Percentiles rank a stretch among this genome's conserved stretches.
Evolutionary conservation across 177 flowering plant genomes (phyloP).

Genomic region (Vitis hybrid): DNA sequence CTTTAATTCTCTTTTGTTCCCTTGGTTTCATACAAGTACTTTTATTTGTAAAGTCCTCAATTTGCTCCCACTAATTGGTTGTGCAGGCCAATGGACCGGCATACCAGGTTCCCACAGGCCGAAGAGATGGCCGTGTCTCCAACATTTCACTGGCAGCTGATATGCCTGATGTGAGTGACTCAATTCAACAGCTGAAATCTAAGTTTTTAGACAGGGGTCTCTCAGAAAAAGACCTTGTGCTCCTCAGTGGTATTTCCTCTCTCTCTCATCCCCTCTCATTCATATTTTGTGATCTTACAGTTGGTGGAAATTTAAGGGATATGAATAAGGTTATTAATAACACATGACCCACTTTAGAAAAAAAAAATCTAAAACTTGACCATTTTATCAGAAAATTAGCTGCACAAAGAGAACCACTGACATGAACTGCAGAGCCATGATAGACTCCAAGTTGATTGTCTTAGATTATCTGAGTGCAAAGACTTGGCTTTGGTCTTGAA

Average conservation of each 20-base stretch:
- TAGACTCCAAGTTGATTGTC: too few relatives aligned
- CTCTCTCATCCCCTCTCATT: conserved; percentile 14
- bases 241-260: conserved; percentile 57
- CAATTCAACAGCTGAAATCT: conserved; percentile 50
- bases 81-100: conserved; percentile 61
- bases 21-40: background rate
- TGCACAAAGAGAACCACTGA: too few relatives aligned
- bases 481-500: too few relatives aligned
- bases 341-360: background rate
- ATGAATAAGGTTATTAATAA: background rate
- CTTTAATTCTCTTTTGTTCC: too few relatives aligned
- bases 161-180: conserved; percentile 74
- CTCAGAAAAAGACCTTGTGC: conserved; percentile 64
- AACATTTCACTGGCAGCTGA: conserved; percentile 41
- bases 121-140: conserved; percentile 77
- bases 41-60: background rate
- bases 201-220: conserved; percentile 71
- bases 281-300: conserved; percentile 9
- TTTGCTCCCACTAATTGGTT: background rate
- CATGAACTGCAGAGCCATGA: too few relatives aligned
- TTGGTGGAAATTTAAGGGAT: conserved; percentile 11
- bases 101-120: conserved; percentile 68
- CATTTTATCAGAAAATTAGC: background rate
- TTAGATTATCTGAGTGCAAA: too few relatives aligned
- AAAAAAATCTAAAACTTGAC: background rate